Conservation (phyloP, 2,329 filamentous ascomycete genomes). For the Trichophyton benhamiae region DNA sequence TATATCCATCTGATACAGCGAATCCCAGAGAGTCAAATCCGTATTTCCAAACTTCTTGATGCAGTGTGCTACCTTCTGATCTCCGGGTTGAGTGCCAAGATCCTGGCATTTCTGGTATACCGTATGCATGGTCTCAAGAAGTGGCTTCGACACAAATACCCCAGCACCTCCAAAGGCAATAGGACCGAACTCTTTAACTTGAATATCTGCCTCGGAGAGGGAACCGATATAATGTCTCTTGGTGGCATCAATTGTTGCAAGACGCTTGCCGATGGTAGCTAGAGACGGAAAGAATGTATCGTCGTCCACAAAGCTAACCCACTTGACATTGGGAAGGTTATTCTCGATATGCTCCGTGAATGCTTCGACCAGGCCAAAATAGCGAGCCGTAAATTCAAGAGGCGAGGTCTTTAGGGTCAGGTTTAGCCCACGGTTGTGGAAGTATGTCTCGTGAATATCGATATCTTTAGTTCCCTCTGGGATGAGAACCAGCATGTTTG, state of each 20-base stretch:
- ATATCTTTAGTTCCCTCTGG: slow-evolving; percentile 31
- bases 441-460: slow-evolving; percentile 29
- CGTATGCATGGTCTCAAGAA: slow-evolving; percentile 27
- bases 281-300: slow-evolving; percentile 35
- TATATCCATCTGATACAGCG: slow-evolving; percentile 36
- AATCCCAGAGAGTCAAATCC: slow-evolving; percentile 30
- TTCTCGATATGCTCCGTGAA: slow-evolving; percentile 29
- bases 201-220: slow-evolving; percentile 33
- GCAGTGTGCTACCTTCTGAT: slow-evolving; percentile 34
- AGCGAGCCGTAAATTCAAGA: slow-evolving; percentile 32
- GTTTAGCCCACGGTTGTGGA: slow-evolving; percentile 32
- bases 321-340: slow-evolving; percentile 29
- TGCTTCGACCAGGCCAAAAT: slow-evolving; percentile 32
- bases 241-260: slow-evolving; percentile 29
- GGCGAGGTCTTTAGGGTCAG: slow-evolving; percentile 29
- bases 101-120: slow-evolving; percentile 33
- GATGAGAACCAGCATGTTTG: slow-evolving; percentile 30
- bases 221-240: slow-evolving; percentile 35
- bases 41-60: slow-evolving; percentile 31
- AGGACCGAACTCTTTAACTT: slow-evolving; percentile 33
- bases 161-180: slow-evolving; percentile 36
- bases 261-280: slow-evolving; percentile 26
- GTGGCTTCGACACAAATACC: slow-evolving; percentile 32
- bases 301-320: slow-evolving; percentile 34
- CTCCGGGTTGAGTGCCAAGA: slow-evolving; percentile 32